Evolutionary conservation across 1,284 basidiomycete species (phyloP).

Genomic region (Trichosporon sp.): DNA sequence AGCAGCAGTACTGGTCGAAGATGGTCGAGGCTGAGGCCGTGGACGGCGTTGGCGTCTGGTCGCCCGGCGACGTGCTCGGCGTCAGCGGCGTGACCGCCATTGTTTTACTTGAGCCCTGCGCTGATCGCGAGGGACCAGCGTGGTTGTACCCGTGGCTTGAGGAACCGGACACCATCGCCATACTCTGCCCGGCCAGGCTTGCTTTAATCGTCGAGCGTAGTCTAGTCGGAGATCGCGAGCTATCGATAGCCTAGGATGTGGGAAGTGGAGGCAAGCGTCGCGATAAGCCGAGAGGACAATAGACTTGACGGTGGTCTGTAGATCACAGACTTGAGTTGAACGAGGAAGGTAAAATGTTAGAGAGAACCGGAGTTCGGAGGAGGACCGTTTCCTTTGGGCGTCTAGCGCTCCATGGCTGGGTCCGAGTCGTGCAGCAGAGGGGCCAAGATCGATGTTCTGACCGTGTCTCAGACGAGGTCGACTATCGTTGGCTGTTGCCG

Average conservation of each 20-base stretch:
- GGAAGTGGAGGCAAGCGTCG: background rate
- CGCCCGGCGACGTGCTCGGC: background rate
- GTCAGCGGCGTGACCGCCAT: background rate
- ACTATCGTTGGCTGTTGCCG: background rate
- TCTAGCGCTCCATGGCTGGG: background rate
- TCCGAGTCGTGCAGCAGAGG: background rate
- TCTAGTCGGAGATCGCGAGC: background rate
- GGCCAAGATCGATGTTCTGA: too few relatives aligned
- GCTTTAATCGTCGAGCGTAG: background rate
- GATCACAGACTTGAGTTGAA: background rate
- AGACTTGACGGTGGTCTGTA: background rate
- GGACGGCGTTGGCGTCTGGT: background rate
- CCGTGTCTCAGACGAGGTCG: too few relatives aligned
- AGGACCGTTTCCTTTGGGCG: background rate
- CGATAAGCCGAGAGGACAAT: background rate
- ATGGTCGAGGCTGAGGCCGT: slow-evolving; percentile 5
- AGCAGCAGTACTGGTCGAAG: slow-evolving; percentile 26
- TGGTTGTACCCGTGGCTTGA: background rate
- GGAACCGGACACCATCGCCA: background rate
- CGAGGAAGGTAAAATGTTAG: background rate
- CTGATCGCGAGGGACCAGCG: background rate
- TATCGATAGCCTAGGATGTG: background rate
- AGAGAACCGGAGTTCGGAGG: background rate
- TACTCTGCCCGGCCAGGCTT: background rate
- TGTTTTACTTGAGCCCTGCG: background rate